phyloP scores from a whole-genome alignment of 2,329 filamentous ascomycete species.

The Neofusicoccum sp. region DNA sequence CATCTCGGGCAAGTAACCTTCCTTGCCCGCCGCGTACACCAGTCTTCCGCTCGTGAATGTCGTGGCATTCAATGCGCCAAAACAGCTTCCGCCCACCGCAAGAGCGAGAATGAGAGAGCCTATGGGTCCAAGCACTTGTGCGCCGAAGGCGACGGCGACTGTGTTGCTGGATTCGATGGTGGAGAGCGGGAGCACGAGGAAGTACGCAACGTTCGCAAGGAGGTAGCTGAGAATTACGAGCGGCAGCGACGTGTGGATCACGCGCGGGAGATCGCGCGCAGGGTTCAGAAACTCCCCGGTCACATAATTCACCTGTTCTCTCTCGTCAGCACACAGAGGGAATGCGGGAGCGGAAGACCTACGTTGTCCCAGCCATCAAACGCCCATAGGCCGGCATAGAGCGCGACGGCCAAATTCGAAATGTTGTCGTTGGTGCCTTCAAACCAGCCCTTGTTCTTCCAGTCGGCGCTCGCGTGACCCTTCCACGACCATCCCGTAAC shows the following conservation, averaged over 20 bases:
- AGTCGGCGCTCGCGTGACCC: constrained; percentile 73
- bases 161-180: constrained; percentile 87
- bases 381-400: constrained; percentile 96
- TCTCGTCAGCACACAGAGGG: constrained; percentile 19
- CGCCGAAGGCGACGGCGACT: constrained; percentile 91
- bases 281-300: constrained; percentile 96
- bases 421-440: constrained; percentile 75
- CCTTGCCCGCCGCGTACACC: constrained; percentile 90
- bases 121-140: constrained; percentile 79
- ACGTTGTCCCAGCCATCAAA: constrained; percentile 99
- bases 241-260: constrained; percentile 95
- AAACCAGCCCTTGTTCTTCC: constrained; percentile 88
- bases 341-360: constrained; percentile 38
- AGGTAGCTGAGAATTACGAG: constrained; percentile 88
- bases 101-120: constrained; percentile 84
- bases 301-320: constrained; percentile 83
- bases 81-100: constrained; percentile 86
- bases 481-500: constrained; percentile 77
- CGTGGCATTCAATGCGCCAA: constrained; percentile 90
- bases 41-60: constrained; percentile 91
- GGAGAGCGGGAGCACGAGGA: constrained; percentile 80
- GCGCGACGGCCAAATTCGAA: constrained; percentile 85
- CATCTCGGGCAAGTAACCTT: constrained; percentile 82
- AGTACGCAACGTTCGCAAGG: constrained; percentile 89
- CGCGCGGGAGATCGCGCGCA: constrained; percentile 80